Conservation (phyloP, 2,329 filamentous ascomycete species). For the Plectosphaerella sp. region DNA sequence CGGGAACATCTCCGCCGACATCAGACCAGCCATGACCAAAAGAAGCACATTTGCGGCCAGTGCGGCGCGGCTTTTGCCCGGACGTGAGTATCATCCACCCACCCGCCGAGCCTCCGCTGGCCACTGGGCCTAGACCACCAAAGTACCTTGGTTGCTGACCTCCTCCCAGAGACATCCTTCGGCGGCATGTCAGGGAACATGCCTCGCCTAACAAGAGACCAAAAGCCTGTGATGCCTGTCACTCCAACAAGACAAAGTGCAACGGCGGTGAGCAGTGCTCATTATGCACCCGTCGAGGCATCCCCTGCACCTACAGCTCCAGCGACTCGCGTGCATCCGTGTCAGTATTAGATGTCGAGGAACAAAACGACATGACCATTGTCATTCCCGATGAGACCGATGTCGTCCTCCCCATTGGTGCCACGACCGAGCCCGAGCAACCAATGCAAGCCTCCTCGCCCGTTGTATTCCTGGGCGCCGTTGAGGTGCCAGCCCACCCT, state of each 20-base stretch:
- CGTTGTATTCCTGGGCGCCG: too few species aligned
- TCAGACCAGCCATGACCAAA: not conserved
- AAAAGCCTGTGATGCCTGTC: not conserved
- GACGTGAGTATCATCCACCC: not conserved
- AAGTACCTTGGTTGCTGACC: not conserved
- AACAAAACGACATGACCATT: not conserved
- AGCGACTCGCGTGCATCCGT: not conserved
- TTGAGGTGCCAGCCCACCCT: not conserved
- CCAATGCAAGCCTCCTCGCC: not conserved
- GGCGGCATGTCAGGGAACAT: not conserved
- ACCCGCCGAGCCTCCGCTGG: too few species aligned
- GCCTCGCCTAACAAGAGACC: not conserved
- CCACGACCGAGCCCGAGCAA: not conserved
- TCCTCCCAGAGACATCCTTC: not conserved
- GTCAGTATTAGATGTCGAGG: not conserved
- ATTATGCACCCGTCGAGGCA: not conserved
- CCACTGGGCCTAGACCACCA: not conserved
- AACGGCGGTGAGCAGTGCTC: not conserved
- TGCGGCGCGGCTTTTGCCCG: not conserved
- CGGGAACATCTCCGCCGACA: not conserved
- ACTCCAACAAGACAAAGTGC: constrained; percentile 1
- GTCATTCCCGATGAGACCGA: not conserved
- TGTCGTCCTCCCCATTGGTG: not conserved
- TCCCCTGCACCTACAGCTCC: not conserved
- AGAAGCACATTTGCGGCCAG: not conserved